A percentile compares a stretch with the other conserved stretches of the same genome.
Conservation (phyloP, 192 early-diverging fungal species). For the Linnemannia exigua region DNA sequence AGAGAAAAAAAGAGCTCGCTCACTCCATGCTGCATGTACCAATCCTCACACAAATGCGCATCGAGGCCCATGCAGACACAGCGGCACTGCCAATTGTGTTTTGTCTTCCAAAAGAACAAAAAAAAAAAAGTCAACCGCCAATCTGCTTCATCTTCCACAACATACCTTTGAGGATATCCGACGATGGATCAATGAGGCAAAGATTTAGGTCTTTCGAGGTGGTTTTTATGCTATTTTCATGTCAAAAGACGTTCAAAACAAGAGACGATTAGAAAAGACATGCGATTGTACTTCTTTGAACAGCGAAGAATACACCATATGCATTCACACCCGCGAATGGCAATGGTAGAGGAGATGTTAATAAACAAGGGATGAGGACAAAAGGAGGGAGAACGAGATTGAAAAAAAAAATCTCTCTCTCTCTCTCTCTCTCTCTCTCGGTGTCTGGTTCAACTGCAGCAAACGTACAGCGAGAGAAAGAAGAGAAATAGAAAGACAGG, state of each 20-base stretch:
- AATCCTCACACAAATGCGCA: background rate
- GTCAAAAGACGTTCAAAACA: background rate
- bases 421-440: too few species aligned
- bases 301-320: background rate
- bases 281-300: too few species aligned
- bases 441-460: too few species aligned
- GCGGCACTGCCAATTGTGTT: background rate
- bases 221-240: background rate
- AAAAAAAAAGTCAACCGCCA: background rate
- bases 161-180: conserved; percentile 3
- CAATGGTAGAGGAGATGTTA: background rate
- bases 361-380: background rate
- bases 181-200: too few species aligned
- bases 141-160: background rate
- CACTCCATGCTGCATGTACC: background rate
- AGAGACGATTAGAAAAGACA: background rate
- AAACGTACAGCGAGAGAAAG: too few species aligned
- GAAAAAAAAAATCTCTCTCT: background rate
- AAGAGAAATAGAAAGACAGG: too few species aligned
- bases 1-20: background rate
- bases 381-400: background rate
- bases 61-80: conserved; percentile 5
- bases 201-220: too few species aligned
- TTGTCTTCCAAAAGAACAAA: background rate
- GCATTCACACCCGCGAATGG: too few species aligned